Evolutionary conservation across 129 eudicot genomes (phyloP), one percentile per base, ranked within the genome.

Genomic region (Solidago caesia): DNA sequence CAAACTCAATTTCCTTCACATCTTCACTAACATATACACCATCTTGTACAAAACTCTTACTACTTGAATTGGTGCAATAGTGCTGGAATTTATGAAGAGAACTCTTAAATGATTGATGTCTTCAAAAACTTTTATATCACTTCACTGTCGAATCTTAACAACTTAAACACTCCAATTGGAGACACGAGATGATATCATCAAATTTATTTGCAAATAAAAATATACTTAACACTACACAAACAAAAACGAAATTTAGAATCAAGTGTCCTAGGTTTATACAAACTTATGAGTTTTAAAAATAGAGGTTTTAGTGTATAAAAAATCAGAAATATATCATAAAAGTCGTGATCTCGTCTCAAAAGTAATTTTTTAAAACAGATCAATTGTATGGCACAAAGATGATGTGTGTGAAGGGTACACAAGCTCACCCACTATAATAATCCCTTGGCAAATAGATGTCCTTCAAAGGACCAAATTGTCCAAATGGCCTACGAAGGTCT

Each of bases 391-490:
- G 45, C 52, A 62, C 27, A 63, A 26, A 68, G 48, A 56, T 58
- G 52, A 53, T 27, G 29, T n/a, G 60, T 25, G 45, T 59, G 8
- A 9, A 61, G 6, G 62, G 42, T 46, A 68, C 63, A 71, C 70
- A 66, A 61, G 78, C 99, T 90, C 93, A 94, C 99, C 96, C 93
- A 76, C 93, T 90, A 65, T 90, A 90, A 78, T 94, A 94, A 85
- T 94, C 98, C 83, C 97, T 86, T 42, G 98, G 99, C 84, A 94
- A 77, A 79, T 94, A 94, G 65, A 94, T 75, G 63, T 94, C 99
- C 84, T 94, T 94, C 5, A 94, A 73, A 15, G 86, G 89, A 57
- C 99, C 99, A 87, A 90, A 90, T 74, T 91, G 96, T 71, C 91
- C 93, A 77, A 94, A 94, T 57, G 93, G 97, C 87, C 93, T 90